Percentiles rank a stretch among this genome's conserved stretches.
Conservation (phyloP, 2,329 filamentous ascomycete species). For the Teratosphaeria nubilosa region DNA sequence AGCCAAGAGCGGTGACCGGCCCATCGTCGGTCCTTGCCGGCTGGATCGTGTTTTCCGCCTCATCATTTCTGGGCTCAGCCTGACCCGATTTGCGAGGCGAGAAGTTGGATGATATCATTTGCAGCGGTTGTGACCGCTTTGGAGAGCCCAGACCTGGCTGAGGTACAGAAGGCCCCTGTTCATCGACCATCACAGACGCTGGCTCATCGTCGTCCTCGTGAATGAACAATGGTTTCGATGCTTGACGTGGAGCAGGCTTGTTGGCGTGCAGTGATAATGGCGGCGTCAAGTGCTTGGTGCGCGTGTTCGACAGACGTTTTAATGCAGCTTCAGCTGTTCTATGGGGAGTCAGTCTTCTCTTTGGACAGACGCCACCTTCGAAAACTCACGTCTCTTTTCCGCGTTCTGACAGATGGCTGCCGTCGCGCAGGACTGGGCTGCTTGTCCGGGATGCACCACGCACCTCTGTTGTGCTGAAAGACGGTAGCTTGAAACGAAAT, state of each 20-base stretch:
- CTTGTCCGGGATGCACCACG: background rate
- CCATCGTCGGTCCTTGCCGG: background rate
- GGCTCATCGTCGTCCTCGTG: constrained; percentile 18
- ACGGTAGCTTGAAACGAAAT: constrained; percentile 14
- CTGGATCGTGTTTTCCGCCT: background rate
- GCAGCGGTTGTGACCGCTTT: constrained; percentile 11
- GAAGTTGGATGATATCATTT: constrained; percentile 20
- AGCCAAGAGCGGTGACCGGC: background rate
- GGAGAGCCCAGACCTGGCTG: background rate
- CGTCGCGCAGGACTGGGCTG: constrained; percentile 8
- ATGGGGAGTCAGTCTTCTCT: background rate
- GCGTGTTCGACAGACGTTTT: constrained; percentile 22
- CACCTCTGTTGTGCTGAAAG: constrained; percentile 8
- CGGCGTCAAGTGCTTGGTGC: constrained; percentile 21
- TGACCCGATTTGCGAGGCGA: constrained; percentile 11
- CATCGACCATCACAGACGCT: background rate
- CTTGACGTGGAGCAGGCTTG: background rate
- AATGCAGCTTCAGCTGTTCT: background rate
- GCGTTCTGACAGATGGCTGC: background rate
- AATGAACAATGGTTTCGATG: constrained; percentile 16
- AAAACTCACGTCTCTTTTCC: background rate
- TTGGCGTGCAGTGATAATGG: constrained; percentile 16
- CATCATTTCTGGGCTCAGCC: background rate
- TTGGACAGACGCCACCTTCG: background rate
- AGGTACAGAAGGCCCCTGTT: background rate